Base-by-base conservation (phyloP, 2,329 filamentous ascomycete genomes). In the Cadophora gregata region DNA sequence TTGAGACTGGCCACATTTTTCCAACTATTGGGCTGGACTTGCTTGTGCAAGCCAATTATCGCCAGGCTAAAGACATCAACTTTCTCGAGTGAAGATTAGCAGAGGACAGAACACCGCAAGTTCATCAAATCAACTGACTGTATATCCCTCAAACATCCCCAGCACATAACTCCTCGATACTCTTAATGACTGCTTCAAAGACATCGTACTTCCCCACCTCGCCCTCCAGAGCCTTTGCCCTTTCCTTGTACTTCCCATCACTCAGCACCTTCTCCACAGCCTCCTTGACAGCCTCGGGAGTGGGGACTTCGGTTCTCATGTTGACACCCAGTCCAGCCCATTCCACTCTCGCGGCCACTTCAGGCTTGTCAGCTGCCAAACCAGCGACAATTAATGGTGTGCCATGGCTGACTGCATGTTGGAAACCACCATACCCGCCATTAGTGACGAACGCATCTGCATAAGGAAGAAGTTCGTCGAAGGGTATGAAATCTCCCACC, bases 371-470 rank as follows among this genome's bases (percentile, higher is more conserved):
- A 65, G 78, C 77, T 1, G 72, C 73, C 9, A 64, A 65, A 10
- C 78, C 77, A 1, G 75, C 74, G 3, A 80, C 62, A 3, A 80
- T 74, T 66, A 80, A 70, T 0, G 79, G 79, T 6, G 77, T 70
- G 3, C 77, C 78, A 31, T 72, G 67, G 4, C 69, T 67, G 3
- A 80, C 67, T 21, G 73, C 72, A 60, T 79, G 76, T 48, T 77
- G 74, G 19, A 80, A 74, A 10, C 73, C 75, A n/a, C 78, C 78
- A 60, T 78, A 80, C 2, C 78, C 78, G 25, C 77, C 78, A 45
- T 78, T 79, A 0, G 76, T 77, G 24, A 80, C 72, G 42, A 79
- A 76, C 0, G 78, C 65, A 61, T 76, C 74, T 14, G 71, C 70
- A 65, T 78, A 63, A 5, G 74, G 75, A 2, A 80, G 71, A 2